A percentile compares a stretch with the other conserved stretches of the same genome.
These are phyloP conservation scores for Jatropha podagrica DNA, from an alignment of 441 rosid genomes.

Conservation along the genomic window DNA sequence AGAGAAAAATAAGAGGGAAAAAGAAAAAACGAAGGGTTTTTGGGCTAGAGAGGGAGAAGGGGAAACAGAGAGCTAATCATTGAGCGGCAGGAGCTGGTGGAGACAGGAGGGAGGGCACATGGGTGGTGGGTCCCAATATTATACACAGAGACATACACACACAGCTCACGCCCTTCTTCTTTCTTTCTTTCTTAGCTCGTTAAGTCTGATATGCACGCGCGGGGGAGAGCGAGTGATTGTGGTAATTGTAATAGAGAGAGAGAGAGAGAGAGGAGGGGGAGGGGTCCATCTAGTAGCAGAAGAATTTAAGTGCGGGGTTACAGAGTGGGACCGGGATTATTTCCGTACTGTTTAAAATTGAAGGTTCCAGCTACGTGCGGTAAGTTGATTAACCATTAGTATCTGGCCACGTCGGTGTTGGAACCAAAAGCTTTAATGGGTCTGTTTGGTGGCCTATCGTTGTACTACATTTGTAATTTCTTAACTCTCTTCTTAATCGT, in stretches of 20 bases:
- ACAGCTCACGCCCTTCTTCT: not conserved
- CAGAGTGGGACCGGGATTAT: slow-evolving; percentile 17
- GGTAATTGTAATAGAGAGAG: not conserved
- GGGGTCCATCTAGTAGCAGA: slow-evolving; percentile 4
- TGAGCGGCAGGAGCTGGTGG: slow-evolving; percentile 98
- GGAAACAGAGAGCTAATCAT: slow-evolving; percentile 63
- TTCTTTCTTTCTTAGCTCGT: not conserved
- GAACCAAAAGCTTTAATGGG: slow-evolving; percentile 11
- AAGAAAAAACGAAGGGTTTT: slow-evolving; percentile 7
- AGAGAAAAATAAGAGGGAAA: slow-evolving; percentile 10
- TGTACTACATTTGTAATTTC: not conserved
- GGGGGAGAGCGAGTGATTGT: too few relatives aligned
- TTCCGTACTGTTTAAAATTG: slow-evolving; percentile 26
- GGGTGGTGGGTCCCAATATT: slow-evolving; percentile 64
- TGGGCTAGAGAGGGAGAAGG: slow-evolving; percentile 12
- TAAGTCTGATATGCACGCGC: not conserved
- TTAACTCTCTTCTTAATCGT: not conserved
- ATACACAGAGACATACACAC: not conserved
- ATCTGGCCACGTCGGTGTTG: slow-evolving; percentile 16
- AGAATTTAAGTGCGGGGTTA: slow-evolving; percentile 15
- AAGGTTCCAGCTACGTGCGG: slow-evolving; percentile 40
- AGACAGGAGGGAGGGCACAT: slow-evolving; percentile 92
- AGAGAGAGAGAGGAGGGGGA: not conserved
- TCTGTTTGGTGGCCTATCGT: slow-evolving; percentile 5
- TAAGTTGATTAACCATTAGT: slow-evolving; percentile 27